Percentiles rank a stretch among this genome's conserved stretches.
These are phyloP conservation scores for Acacia pycnantha DNA, from an alignment of 331 rosid species.

Conservation along the genomic window DNA sequence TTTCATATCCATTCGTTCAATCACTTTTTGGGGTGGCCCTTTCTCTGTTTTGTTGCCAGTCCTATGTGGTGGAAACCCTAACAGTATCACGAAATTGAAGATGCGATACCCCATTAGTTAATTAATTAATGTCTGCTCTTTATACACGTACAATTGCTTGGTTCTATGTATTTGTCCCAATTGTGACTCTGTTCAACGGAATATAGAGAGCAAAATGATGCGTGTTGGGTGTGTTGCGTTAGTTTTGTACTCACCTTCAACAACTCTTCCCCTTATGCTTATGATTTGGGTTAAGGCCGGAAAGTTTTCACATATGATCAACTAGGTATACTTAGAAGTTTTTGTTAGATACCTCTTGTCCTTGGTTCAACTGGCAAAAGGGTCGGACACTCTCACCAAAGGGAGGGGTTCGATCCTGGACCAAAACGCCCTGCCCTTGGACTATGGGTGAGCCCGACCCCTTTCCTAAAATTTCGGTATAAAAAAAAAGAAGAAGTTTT, in stretches of 20 bases:
- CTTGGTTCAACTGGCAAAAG: too few relatives aligned
- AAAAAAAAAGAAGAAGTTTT: too few relatives aligned
- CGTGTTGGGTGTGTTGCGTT: not conserved
- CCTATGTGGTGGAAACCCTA: not conserved
- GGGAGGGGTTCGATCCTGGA: too few relatives aligned
- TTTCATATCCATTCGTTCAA: not conserved
- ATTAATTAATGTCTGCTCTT: not conserved
- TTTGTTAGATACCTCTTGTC: too few relatives aligned
- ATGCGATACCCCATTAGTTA: not conserved
- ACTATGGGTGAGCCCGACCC: too few relatives aligned
- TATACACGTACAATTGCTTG: not conserved
- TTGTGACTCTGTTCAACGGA: not conserved
- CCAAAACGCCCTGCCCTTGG: too few relatives aligned
- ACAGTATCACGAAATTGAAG: not conserved
- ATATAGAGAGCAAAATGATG: not conserved
- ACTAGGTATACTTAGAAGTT: too few relatives aligned
- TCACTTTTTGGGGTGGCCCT: not conserved
- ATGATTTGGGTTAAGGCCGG: too few relatives aligned
- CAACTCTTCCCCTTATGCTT: too few relatives aligned
- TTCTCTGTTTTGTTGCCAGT: not conserved
- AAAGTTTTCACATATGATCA: too few relatives aligned
- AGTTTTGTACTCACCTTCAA: not conserved
- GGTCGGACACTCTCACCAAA: too few relatives aligned
- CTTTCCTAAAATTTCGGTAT: too few relatives aligned
- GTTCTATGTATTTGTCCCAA: not conserved